Base-by-base conservation (phyloP, 2,329 filamentous ascomycete genomes). In the Elsinoe australis region DNA sequence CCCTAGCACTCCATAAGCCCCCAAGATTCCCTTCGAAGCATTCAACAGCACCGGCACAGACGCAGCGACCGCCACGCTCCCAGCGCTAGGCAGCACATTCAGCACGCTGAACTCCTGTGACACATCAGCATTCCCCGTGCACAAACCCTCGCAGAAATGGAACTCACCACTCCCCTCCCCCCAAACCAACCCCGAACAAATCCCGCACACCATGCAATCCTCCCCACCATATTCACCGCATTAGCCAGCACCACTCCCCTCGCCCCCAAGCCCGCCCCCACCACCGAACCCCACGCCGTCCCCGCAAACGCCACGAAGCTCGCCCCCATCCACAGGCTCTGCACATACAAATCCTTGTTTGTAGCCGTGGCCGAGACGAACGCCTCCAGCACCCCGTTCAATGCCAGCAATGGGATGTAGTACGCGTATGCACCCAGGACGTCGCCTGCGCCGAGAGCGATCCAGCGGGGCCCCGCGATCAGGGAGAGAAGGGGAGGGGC, bases 361-460 rank as follows among this genome's bases (percentile, higher is more conserved):
- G 78, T 82, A 0, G 90, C 89, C 1, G 94, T 86, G 2, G 87
- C 87, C 1, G 89, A 83, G 12, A 96, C 89, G 58, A 98, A 96
- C 0, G 88, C 87, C 67, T 98, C 92, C 1, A 84, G 80, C 17
- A 96, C 79, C 45, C 92, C 92, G 60, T 98, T 98, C 58, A 94
- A 70, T 2, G 90, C 92, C 3, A 96, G 75, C 19, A 96, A 80
- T 0, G 92, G 92, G 51, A 98, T 86, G 68, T 95, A 96, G 65
- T 87, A 88, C 68, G 87, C 89, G 66, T 95, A 98, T 0, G 75
- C 76, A 0, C 82, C 80, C 5, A 98, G 74, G 3, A 92, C 82
- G 6, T 74, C 65, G 4, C 82, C 82, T 1, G 89, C 87, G 34
- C 83, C 83, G 0, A 83, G 81, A 3, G 72, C 73, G 0, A 79